Percentiles rank a stretch among this genome's conserved stretches.
Evolutionary conservation across 1,139 yeast species (phyloP).

Genomic region (Sugiyamaella neomexicana): DNA sequence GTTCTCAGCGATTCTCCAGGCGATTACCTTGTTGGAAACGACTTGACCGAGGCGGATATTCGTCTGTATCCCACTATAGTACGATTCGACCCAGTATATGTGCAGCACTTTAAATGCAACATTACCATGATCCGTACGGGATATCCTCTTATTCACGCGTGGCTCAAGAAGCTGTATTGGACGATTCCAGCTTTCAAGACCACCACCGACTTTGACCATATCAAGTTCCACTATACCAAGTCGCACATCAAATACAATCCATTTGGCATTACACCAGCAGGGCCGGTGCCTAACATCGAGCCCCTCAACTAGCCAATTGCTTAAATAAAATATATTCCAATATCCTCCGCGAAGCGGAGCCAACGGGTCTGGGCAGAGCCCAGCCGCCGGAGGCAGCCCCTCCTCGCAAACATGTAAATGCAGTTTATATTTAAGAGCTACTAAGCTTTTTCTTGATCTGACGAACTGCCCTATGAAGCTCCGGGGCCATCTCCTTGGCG

Average conservation of each 20-base stretch:
- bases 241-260: slow-evolving; percentile 84
- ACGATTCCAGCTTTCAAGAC: slow-evolving; percentile 69
- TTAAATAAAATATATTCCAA: background rate
- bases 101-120: slow-evolving; percentile 94
- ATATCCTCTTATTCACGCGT: slow-evolving; percentile 73
- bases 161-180: slow-evolving; percentile 88
- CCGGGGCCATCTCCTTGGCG: slow-evolving; percentile 33
- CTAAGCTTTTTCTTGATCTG: slow-evolving; percentile 28
- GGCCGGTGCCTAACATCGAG: slow-evolving; percentile 76
- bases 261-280: slow-evolving; percentile 77
- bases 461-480: slow-evolving; percentile 33
- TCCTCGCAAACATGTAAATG: background rate
- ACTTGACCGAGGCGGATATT: slow-evolving; percentile 85
- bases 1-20: slow-evolving; percentile 55
- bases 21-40: slow-evolving; percentile 61
- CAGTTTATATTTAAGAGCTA: background rate
- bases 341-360: background rate
- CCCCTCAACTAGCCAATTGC: slow-evolving; percentile 27
- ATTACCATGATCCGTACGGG: slow-evolving; percentile 76
- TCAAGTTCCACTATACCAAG: slow-evolving; percentile 81
- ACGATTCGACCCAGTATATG: slow-evolving; percentile 88
- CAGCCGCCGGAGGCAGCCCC: too few species aligned
- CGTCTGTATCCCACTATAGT: slow-evolving; percentile 80
- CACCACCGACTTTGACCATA: slow-evolving; percentile 86
- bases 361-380: background rate